A percentile compares a stretch with the other conserved stretches of the same genome.
These are phyloP conservation scores for Chaetomidium leptoderma DNA, from an alignment of 495 filamentous ascomycete species.

Conservation along the genomic window DNA sequence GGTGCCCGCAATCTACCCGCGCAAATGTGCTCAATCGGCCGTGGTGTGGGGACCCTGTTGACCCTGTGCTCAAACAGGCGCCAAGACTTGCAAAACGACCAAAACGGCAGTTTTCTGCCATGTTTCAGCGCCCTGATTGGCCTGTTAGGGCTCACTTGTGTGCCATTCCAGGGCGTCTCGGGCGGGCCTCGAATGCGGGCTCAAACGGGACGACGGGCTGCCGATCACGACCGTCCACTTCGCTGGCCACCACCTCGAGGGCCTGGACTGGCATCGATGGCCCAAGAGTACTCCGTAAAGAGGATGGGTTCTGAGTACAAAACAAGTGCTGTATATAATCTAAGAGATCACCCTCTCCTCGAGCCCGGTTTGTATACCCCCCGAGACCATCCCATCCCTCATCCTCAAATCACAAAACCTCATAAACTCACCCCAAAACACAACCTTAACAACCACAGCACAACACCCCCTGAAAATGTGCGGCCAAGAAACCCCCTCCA, in stretches of 20 bases:
- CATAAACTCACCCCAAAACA: neutral
- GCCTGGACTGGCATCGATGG: neutral
- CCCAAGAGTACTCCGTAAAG: too few relatives aligned
- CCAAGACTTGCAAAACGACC: slow-evolving; percentile 12
- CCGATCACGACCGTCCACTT: neutral
- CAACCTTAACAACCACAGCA: neutral
- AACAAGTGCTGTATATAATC: too few relatives aligned
- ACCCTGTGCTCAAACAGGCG: slow-evolving; percentile 11
- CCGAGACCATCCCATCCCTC: too few relatives aligned
- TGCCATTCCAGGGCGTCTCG: neutral
- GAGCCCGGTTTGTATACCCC: too few relatives aligned
- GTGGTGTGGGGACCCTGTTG: neutral
- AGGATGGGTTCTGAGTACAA: too few relatives aligned
- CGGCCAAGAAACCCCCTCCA: slow-evolving; percentile 25
- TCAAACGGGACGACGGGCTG: slow-evolving; percentile 8
- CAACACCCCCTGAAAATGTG: too few relatives aligned
- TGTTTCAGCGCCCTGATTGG: slow-evolving; percentile 19
- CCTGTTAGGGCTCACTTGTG: neutral
- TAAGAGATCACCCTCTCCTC: too few relatives aligned
- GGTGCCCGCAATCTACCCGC: slow-evolving; percentile 22
- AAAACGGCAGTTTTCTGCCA: slow-evolving; percentile 29
- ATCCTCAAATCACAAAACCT: neutral
- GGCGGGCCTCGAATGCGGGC: neutral
- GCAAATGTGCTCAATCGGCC: slow-evolving; percentile 34
- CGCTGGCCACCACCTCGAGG: neutral